phyloP scores from a whole-genome alignment of 352 stramenopile species.

The Globisporangium heterothallicum region DNA sequence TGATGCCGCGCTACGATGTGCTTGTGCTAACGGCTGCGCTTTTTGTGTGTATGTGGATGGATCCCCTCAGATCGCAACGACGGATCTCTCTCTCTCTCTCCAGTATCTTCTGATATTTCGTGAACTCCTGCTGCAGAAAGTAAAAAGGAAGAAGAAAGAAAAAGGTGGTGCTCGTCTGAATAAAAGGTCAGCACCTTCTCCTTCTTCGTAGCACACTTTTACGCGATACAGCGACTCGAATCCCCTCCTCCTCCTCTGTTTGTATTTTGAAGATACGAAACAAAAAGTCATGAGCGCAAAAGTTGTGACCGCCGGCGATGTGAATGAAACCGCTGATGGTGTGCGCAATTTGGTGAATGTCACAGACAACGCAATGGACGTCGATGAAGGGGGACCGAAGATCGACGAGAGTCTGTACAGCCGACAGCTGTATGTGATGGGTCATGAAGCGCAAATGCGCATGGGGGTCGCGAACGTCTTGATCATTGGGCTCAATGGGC shows the following conservation, averaged over 20 bases:
- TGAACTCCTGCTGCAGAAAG: not conserved
- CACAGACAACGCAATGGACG: slow-evolving; percentile 63
- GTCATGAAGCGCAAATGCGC: slow-evolving; percentile 95
- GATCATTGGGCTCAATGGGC: slow-evolving; percentile 92
- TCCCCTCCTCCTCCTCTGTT: not conserved
- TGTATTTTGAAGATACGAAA: not conserved
- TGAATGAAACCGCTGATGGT: slow-evolving; percentile 68
- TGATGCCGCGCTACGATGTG: no score
- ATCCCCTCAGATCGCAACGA: not conserved
- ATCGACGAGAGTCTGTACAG: slow-evolving; percentile 88
- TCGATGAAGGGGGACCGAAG: slow-evolving; percentile 39
- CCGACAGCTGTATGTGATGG: slow-evolving; percentile 99
- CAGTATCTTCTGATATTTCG: not conserved
- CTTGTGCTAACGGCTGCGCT: not conserved
- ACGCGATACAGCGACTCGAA: not conserved
- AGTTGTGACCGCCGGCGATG: slow-evolving; percentile 57
- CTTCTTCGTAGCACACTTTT: not conserved
- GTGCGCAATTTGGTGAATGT: slow-evolving; percentile 68
- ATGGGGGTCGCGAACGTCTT: slow-evolving; percentile 96
- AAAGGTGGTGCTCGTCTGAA: no score
- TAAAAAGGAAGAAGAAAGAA: no score
- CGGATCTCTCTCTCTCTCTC: not conserved
- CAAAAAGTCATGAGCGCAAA: slow-evolving; percentile 48
- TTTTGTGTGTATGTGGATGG: not conserved
- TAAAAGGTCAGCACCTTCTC: not conserved